A percentile compares a stretch with the other conserved stretches of the same genome.
phyloP scores from a whole-genome alignment of 2,329 filamentous ascomycete genomes.

The Trichoderma sp. region DNA sequence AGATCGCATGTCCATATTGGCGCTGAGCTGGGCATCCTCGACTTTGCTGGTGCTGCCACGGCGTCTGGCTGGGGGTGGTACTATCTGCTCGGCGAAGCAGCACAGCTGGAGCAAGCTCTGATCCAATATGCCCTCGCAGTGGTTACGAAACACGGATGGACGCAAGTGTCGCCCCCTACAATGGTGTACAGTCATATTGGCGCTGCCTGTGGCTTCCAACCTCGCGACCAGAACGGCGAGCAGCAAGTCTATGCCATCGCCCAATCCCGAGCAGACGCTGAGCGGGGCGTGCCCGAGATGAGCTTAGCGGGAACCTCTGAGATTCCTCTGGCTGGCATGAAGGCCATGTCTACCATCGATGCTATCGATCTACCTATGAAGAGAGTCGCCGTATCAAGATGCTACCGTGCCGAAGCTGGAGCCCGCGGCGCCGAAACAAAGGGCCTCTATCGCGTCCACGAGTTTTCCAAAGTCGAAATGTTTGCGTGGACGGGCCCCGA shows the following conservation, averaged over 20 bases:
- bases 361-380: conserved; percentile 71
- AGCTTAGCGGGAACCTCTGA: conserved; percentile 88
- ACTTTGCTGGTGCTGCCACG: conserved; percentile 80
- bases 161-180: conserved; percentile 77
- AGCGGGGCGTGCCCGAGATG: conserved; percentile 65
- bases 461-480: conserved; percentile 98
- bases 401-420: conserved; percentile 93
- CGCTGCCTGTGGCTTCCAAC: conserved; percentile 89
- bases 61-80: conserved; percentile 98
- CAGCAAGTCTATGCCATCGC: conserved; percentile 86
- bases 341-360: conserved; percentile 70
- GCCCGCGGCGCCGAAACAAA: conserved; percentile 88
- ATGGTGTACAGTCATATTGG: conserved; percentile 92
- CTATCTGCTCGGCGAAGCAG: conserved; percentile 88
- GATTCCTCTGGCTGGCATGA: conserved; percentile 90
- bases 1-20: conserved; percentile 87
- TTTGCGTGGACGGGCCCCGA: conserved; percentile 83
- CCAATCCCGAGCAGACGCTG: conserved; percentile 63
- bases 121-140: conserved; percentile 80
- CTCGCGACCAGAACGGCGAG: conserved; percentile 85
- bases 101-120: conserved; percentile 91
- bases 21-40: conserved; percentile 80
- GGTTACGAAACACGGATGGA: conserved; percentile 75
- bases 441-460: conserved; percentile 93
- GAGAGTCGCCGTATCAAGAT: conserved; percentile 82